Evolutionary conservation across 1,139 yeast species (phyloP).

Genomic region (Pichia sorboxylosa): DNA sequence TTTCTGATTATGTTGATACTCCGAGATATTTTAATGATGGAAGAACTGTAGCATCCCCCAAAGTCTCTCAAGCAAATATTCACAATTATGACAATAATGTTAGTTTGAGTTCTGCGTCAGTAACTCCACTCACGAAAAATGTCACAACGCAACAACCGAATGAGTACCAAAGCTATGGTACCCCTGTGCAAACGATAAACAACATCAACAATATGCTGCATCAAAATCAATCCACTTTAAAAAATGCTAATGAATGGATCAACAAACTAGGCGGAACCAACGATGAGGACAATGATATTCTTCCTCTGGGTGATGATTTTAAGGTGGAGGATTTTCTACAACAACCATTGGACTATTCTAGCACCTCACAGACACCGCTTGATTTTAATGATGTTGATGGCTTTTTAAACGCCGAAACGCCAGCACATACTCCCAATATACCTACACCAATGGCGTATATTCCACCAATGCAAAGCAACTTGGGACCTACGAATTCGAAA

Average conservation of each 20-base stretch:
- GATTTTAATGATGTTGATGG: slow-evolving; percentile 9
- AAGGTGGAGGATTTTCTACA: slow-evolving; percentile 25
- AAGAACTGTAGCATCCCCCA: not conserved
- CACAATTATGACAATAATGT: not conserved
- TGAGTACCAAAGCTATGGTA: not conserved
- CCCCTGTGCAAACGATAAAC: slow-evolving; percentile 14
- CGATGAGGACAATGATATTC: slow-evolving; percentile 6
- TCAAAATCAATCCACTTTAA: slow-evolving; percentile 43
- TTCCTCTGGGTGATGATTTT: slow-evolving; percentile 19
- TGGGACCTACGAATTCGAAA: no score
- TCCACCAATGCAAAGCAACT: no score
- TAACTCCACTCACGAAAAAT: not conserved
- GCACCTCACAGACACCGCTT: slow-evolving; percentile 9
- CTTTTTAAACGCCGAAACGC: slow-evolving; percentile 3
- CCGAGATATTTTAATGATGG: slow-evolving; percentile 6
- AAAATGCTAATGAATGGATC: slow-evolving; percentile 51
- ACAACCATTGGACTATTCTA: slow-evolving; percentile 19
- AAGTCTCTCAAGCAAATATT: not conserved
- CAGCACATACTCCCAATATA: slow-evolving; percentile 5
- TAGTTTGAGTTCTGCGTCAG: not conserved
- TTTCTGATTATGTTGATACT: slow-evolving; percentile 6
- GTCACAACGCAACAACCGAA: not conserved
- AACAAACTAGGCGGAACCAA: slow-evolving; percentile 25
- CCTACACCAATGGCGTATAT: slow-evolving; percentile 2
- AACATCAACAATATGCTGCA: slow-evolving; percentile 27